Conservation (phyloP, 2,329 filamentous ascomycete species). For the Ophiostoma pallidulum region DNA sequence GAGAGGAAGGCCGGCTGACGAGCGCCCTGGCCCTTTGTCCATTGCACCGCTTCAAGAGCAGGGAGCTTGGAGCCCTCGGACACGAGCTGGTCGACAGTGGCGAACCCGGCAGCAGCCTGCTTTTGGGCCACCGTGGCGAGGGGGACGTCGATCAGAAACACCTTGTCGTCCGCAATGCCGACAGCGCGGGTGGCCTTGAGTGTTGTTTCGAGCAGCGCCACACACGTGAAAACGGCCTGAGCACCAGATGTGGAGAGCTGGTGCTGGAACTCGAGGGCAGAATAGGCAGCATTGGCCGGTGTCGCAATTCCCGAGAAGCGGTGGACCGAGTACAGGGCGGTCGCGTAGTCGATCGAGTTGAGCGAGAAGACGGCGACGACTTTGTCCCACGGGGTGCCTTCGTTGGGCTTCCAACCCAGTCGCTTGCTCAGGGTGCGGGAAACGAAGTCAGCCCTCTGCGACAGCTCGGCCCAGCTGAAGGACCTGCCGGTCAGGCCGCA, state of each 20-base stretch:
- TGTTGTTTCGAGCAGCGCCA: slow-evolving; percentile 51
- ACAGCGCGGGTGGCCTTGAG: slow-evolving; percentile 51
- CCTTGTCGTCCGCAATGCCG: slow-evolving; percentile 49
- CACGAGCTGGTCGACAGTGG: slow-evolving; percentile 55
- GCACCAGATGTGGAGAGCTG: slow-evolving; percentile 57
- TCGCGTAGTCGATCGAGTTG: slow-evolving; percentile 58
- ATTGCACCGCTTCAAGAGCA: slow-evolving; percentile 37
- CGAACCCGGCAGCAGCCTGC: slow-evolving; percentile 21
- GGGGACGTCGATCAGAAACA: slow-evolving; percentile 58
- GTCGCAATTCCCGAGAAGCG: slow-evolving; percentile 52
- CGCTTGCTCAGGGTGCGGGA: slow-evolving; percentile 50
- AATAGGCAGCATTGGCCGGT: slow-evolving; percentile 63
- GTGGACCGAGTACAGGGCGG: slow-evolving; percentile 44
- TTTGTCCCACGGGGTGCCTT: slow-evolving; percentile 68
- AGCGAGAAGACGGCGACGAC: slow-evolving; percentile 61
- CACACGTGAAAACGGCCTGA: slow-evolving; percentile 60
- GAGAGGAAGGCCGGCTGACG: slow-evolving; percentile 57
- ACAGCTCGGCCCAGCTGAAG: slow-evolving; percentile 11
- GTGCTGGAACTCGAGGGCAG: slow-evolving; percentile 53
- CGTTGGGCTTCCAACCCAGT: slow-evolving; percentile 59
- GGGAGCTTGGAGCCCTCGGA: slow-evolving; percentile 29
- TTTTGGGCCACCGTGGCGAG: slow-evolving; percentile 27
- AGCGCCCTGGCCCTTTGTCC: slow-evolving; percentile 46
- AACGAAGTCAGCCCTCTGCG: slow-evolving; percentile 14
- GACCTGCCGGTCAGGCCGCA: slow-evolving; percentile 20